Percentiles rank a stretch among this genome's conserved stretches.
phyloP scores from a whole-genome alignment of 805 yeast genomes.

The Clavispora fructus region DNA sequence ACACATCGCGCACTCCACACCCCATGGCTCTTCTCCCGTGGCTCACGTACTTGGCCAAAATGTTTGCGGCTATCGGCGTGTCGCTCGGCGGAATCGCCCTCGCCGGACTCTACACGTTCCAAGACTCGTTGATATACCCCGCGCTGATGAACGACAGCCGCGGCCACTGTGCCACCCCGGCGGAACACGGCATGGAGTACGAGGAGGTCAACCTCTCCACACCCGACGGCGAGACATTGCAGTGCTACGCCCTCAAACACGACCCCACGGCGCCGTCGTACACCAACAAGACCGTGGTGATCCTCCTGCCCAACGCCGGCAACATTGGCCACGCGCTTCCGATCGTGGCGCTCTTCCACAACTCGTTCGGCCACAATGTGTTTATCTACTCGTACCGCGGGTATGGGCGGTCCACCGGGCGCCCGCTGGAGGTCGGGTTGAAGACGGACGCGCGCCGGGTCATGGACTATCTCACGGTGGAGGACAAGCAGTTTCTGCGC shows the following conservation, averaged over 20 bases:
- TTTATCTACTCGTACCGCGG: constrained; percentile 87
- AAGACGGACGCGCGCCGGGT: constrained; percentile 78
- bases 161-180: constrained; percentile 74
- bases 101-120: constrained; percentile 55
- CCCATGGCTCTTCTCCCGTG: neutral
- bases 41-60: constrained; percentile 14
- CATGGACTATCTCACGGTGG: constrained; percentile 46
- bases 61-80: constrained; percentile 36
- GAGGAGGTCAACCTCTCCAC: constrained; percentile 60
- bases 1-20: neutral
- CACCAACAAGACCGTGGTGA: constrained; percentile 62
- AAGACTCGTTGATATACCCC: constrained; percentile 74
- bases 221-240: constrained; percentile 61
- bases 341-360: constrained; percentile 63
- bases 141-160: constrained; percentile 71
- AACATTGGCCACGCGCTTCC: constrained; percentile 91
- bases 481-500: constrained; percentile 47
- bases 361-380: constrained; percentile 64
- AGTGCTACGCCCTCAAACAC: constrained; percentile 58
- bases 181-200: constrained; percentile 54
- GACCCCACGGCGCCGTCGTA: constrained; percentile 34
- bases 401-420: constrained; percentile 77
- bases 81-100: constrained; percentile 42
- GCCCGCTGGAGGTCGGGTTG: constrained; percentile 70
- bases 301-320: constrained; percentile 92